Conservation (phyloP, 2,329 filamentous ascomycete genomes). For the Gaeumannomyces tritici region DNA sequence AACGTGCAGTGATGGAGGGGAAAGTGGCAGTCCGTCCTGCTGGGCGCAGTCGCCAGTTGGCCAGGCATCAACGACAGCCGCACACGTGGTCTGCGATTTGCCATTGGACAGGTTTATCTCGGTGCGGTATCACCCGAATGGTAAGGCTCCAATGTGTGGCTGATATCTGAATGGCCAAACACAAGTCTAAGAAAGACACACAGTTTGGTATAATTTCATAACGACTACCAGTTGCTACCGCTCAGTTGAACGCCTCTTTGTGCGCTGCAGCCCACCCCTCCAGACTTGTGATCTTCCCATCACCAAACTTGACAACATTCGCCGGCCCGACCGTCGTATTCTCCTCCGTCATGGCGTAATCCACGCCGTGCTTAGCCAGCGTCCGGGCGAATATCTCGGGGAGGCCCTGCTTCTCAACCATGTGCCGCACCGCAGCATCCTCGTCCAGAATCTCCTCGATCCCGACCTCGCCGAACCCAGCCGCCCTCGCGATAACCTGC, state of each 20-base stretch:
- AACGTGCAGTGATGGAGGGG: no score
- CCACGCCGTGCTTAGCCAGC: neutral
- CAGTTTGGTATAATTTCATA: no score
- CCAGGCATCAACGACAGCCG: no score
- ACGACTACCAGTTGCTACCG: no score
- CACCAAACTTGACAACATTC: slow-evolving; percentile 7
- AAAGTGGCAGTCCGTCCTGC: no score
- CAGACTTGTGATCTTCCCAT: slow-evolving; percentile 5
- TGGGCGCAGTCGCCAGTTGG: no score
- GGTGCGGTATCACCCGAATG: no score
- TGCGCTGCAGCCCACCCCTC: slow-evolving; percentile 6
- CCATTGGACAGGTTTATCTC: no score
- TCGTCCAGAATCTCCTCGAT: slow-evolving; percentile 4
- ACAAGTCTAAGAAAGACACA: no score
- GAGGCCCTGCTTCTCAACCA: neutral
- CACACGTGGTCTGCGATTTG: no score
- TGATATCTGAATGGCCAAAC: no score
- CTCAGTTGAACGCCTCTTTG: slow-evolving; percentile 1
- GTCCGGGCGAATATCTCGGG: neutral
- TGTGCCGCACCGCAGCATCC: neutral
- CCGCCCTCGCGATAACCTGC: slow-evolving; percentile 16
- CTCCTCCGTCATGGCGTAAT: neutral
- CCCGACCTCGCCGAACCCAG: slow-evolving; percentile 18
- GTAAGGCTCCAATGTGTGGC: no score
- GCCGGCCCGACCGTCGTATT: neutral